phyloP scores from a whole-genome alignment of 331 rosid species.

The Cydonia oblonga region DNA sequence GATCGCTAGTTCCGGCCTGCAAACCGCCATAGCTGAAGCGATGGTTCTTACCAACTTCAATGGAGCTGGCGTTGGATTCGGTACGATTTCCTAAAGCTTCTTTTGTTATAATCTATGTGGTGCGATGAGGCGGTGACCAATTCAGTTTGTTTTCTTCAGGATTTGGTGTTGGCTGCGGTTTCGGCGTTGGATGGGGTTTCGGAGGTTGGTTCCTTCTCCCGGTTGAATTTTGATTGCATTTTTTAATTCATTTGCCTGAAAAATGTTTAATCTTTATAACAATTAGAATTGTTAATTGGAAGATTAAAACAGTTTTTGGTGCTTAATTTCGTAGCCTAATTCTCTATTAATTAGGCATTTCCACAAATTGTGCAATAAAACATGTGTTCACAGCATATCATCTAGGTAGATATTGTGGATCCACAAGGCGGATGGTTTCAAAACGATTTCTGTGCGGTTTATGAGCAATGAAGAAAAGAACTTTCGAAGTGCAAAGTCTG shows the following conservation, averaged over 20 bases:
- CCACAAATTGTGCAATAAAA: not conserved
- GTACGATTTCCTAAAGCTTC: conserved; percentile 17
- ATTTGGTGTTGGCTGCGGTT: conserved; percentile 91
- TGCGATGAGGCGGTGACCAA: not conserved
- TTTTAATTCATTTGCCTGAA: not conserved
- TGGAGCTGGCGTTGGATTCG: conserved; percentile 74
- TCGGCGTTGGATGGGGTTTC: conserved; percentile 95
- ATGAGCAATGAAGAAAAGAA: not conserved
- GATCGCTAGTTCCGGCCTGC: not conserved
- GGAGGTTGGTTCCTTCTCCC: conserved; percentile 47
- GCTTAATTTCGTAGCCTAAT: not conserved
- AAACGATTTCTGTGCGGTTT: not conserved
- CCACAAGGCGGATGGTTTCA: too few relatives aligned
- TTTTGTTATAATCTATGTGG: not conserved
- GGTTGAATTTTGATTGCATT: not conserved
- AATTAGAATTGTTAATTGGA: not conserved
- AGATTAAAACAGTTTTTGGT: not conserved
- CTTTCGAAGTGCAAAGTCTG: not conserved
- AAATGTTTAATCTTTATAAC: not conserved
- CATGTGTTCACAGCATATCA: not conserved
- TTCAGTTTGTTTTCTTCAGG: conserved; percentile 28
- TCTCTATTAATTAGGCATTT: not conserved
- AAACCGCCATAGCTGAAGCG: not conserved
- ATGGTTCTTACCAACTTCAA: conserved; percentile 64
- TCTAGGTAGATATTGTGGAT: not conserved